Evolutionary conservation across 2,329 filamentous ascomycete species (phyloP).

Genomic region (Monosporascus sp.): DNA sequence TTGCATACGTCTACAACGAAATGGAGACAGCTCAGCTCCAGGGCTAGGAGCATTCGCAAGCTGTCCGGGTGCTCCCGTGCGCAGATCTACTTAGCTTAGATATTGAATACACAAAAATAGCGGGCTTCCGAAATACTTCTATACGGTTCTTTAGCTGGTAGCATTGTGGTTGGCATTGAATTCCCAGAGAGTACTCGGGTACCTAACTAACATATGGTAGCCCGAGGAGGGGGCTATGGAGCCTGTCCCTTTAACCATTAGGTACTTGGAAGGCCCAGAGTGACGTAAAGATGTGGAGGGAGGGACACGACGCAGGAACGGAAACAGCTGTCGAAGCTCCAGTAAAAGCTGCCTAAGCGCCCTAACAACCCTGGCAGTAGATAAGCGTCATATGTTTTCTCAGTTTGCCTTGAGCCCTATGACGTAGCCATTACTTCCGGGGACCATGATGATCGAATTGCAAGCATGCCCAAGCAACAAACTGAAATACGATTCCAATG

Average conservation of each 20-base stretch:
- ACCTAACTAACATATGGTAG: no score
- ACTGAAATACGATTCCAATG: not conserved
- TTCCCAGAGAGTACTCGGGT: no score
- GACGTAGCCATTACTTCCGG: not conserved
- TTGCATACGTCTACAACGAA: no score
- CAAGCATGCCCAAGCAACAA: not conserved
- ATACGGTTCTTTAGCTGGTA: not conserved
- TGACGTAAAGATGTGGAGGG: not conserved
- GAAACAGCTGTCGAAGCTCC: not conserved
- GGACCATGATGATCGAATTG: not conserved
- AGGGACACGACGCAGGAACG: not conserved
- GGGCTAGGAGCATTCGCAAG: no score
- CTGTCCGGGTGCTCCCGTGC: no score
- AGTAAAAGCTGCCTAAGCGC: not conserved
- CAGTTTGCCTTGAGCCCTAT: not conserved
- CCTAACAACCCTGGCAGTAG: not conserved
- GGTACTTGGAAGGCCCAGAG: not conserved
- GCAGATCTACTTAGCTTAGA: not conserved
- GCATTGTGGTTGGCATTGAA: no score
- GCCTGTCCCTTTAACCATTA: not conserved
- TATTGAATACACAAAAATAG: not conserved
- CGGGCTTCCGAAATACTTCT: not conserved
- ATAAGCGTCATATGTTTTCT: not conserved
- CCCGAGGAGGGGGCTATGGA: no score
- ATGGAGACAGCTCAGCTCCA: no score